Percentiles rank a stretch among this genome's conserved stretches.
Evolutionary conservation across 495 filamentous ascomycete genomes (phyloP).

Genomic region (Penicillium lividum): DNA sequence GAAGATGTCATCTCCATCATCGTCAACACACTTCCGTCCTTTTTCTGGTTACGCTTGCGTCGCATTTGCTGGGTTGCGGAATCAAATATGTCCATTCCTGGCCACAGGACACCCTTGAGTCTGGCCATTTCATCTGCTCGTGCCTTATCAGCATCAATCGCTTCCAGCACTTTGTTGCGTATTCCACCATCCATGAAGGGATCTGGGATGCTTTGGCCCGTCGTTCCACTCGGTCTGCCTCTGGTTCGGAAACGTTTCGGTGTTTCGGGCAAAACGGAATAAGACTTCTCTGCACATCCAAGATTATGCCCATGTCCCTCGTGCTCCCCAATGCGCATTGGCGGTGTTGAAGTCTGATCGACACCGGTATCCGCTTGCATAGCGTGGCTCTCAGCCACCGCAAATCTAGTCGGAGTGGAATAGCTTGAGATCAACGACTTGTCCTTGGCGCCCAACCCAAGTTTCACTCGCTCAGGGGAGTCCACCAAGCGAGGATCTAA

Average conservation of each 20-base stretch:
- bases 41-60: constrained; percentile 83
- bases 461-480: constrained; percentile 11
- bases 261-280: constrained; percentile 21
- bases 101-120: constrained; percentile 77
- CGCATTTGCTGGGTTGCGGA: constrained; percentile 76
- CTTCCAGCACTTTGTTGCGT: constrained; percentile 1
- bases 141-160: constrained; percentile 27
- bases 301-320: constrained; percentile 20
- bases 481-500: constrained; percentile 40
- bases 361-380: background rate
- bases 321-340: background rate
- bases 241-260: constrained; percentile 19
- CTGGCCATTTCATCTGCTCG: constrained; percentile 43
- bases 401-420: constrained; percentile 3
- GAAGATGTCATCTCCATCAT: constrained; percentile 69
- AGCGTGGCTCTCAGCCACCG: background rate
- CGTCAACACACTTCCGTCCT: constrained; percentile 67
- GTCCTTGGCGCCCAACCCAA: background rate
- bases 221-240: background rate
- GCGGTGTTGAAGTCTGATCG: background rate
- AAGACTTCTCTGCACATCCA: constrained; percentile 1
- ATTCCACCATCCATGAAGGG: constrained; percentile 8
- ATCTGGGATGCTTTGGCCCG: constrained; percentile 14
- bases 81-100: constrained; percentile 88
- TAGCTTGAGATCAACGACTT: constrained; percentile 1